Evolutionary conservation across 2,329 filamentous ascomycete species (phyloP).

Genomic region (Acephala macrosclerotiorum): DNA sequence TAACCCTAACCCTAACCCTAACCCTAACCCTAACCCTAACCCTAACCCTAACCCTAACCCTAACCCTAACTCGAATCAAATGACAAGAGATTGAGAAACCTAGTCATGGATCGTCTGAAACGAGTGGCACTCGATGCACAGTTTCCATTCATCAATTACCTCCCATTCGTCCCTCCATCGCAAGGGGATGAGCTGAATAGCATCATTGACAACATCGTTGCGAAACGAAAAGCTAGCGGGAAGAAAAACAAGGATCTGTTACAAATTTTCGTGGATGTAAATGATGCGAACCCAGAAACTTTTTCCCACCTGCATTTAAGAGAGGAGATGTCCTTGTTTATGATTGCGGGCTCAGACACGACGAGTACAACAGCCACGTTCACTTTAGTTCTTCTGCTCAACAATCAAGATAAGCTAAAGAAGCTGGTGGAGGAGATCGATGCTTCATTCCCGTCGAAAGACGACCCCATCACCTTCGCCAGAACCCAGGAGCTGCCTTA

Average conservation of each 20-base stretch:
- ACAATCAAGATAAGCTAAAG: constrained; percentile 50
- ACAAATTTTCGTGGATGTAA: constrained; percentile 32
- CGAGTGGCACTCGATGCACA: constrained; percentile 23
- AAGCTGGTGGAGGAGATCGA: constrained; percentile 55
- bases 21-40: no score
- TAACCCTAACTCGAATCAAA: constrained; percentile 26
- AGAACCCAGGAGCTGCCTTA: constrained; percentile 34
- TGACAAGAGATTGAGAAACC: constrained; percentile 27
- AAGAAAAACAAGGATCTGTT: constrained; percentile 25
- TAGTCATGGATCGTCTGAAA: constrained; percentile 25
- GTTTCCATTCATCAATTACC: constrained; percentile 28
- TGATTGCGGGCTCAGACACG: constrained; percentile 33
- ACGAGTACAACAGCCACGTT: constrained; percentile 26
- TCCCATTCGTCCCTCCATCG: constrained; percentile 25
- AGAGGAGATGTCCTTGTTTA: constrained; percentile 35
- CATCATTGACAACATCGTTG: constrained; percentile 27
- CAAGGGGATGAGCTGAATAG: constrained; percentile 17
- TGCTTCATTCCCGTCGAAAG: constrained; percentile 25
- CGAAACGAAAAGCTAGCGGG: constrained; percentile 20
- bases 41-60: no score
- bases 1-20: no score
- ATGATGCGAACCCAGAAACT: constrained; percentile 23
- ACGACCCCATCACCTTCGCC: constrained; percentile 29
- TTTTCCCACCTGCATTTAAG: constrained; percentile 30
- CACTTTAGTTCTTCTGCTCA: constrained; percentile 50